Evolutionary conservation across 768 basidiomycete species (phyloP), one percentile per base, ranked within the genome.

Genomic region (Phanerochaete carnosa): DNA sequence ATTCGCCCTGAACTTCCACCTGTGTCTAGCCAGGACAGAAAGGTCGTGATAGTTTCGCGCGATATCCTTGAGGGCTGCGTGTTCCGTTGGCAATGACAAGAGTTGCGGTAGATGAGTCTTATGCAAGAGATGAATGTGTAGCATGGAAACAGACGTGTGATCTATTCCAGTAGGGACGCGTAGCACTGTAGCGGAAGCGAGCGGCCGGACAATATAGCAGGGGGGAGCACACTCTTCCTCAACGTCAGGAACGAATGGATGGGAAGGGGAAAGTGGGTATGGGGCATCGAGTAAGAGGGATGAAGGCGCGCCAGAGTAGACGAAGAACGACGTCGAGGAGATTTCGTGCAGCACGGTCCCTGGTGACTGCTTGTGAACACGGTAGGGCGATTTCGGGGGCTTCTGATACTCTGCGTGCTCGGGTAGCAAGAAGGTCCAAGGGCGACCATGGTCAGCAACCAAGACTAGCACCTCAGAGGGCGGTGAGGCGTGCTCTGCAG

Each of bases 11-110:
- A 83, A 74, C 62, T 76, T 77, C 80, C 80, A 84, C 50, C 81
- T 70, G 73, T 73, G 53, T 70, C 73, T 72, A 2, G 85, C 80
- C 11, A 93, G 81, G 29, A 90, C 79, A 1, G 85, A 77, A 19
- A 94, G 80, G 60, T 89, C 88, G 65, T 89, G 79, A 67, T 81
- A 92, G 67, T 85, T 92, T 46, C 73, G 77, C 19, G 87, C 83
- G 66, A 93, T 80, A 57, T 92, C 90, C 26, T 73, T 67, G 62
- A 73, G 68, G 52, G 71, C 73, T 56, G 70, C 68, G n/a, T 71
- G 67, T 39, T 77, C 75, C 45, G 70, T 59, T 49, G 65, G 65
- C n/a, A 61, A 67, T 19, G 39, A 11, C 39, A 19, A 35, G 68
- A 70, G 33, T 75, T 23, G 81, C 68, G 70, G 1, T 68, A 68